Percentiles rank a stretch among this genome's conserved stretches.
Evolutionary conservation across 1,139 yeast species (phyloP).

Genomic region (Hanseniaspora uvarum): DNA sequence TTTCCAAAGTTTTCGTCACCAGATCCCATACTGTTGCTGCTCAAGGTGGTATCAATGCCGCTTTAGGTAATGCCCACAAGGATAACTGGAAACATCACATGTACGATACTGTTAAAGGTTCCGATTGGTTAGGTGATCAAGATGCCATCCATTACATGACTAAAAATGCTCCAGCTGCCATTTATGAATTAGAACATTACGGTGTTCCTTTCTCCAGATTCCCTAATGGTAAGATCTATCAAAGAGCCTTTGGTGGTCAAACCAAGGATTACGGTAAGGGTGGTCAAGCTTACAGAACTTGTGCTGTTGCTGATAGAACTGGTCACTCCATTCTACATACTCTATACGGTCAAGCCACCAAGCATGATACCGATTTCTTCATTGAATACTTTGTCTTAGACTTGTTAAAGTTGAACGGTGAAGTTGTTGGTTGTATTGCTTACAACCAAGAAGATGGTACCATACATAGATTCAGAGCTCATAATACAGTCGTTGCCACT

Average conservation of each 20-base stretch:
- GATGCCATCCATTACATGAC: slow-evolving; percentile 99
- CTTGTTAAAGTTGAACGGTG: slow-evolving; percentile 89
- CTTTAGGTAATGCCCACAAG: slow-evolving; percentile 87
- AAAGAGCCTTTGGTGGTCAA: slow-evolving; percentile 99
- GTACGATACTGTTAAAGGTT: slow-evolving; percentile 98
- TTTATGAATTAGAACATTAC: slow-evolving; percentile 92
- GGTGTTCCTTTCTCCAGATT: slow-evolving; percentile 98
- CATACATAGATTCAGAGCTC: slow-evolving; percentile 92
- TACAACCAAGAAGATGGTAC: slow-evolving; percentile 99
- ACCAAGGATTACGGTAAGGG: slow-evolving; percentile 92
- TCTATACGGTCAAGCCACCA: slow-evolving; percentile 87
- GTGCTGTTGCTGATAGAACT: slow-evolving; percentile 99
- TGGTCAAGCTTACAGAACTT: slow-evolving; percentile 98
- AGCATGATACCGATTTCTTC: slow-evolving; percentile 96
- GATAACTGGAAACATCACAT: slow-evolving; percentile 99
- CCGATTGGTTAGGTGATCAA: slow-evolving; percentile 99
- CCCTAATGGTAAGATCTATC: slow-evolving; percentile 93
- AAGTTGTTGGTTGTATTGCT: slow-evolving; percentile 93
- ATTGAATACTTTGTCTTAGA: slow-evolving; percentile 96
- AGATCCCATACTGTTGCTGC: slow-evolving; percentile 99
- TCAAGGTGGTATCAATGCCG: slow-evolving; percentile 99
- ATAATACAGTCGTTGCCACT: slow-evolving; percentile 91
- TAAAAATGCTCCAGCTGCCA: slow-evolving; percentile 91
- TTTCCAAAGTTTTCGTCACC: slow-evolving; percentile 93
- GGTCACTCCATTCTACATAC: slow-evolving; percentile 97